Conservation (phyloP, 148 eudicot species). For the Chenopodium suecicum region DNA sequence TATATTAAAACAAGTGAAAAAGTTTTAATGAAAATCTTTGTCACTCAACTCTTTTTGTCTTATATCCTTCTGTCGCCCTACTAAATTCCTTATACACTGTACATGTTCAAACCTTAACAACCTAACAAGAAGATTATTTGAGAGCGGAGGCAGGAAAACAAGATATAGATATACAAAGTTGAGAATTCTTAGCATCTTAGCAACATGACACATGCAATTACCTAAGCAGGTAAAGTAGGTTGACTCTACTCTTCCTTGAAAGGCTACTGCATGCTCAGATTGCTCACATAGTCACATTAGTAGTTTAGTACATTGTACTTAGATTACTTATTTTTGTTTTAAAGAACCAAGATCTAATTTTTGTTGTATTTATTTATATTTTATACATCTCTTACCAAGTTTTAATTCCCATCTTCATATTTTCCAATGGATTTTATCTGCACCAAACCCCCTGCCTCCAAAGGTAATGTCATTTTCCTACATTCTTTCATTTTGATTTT, state of each 20-base stretch:
- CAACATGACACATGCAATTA: slow-evolving; percentile 1
- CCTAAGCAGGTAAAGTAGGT: background rate
- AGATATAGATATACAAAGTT: background rate
- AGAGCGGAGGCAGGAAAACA: no score
- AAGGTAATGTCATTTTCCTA: background rate
- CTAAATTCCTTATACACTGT: no score
- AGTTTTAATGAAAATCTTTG: no score
- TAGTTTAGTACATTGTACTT: background rate
- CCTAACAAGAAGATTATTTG: no score
- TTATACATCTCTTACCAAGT: background rate
- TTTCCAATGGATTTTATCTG: slow-evolving; percentile 22
- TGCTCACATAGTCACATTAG: no score
- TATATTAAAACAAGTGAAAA: no score
- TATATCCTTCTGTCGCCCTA: no score
- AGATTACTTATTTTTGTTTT: background rate
- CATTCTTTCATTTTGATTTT: background rate
- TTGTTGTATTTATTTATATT: background rate
- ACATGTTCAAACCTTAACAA: no score
- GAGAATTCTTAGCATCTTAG: background rate
- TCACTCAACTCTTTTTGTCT: no score
- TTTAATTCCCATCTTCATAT: background rate
- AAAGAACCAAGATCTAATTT: background rate
- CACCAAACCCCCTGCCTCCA: slow-evolving; percentile 14
- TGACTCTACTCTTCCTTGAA: slow-evolving; percentile 28
- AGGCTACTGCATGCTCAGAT: slow-evolving; percentile 3